These are phyloP conservation scores for Aspergillus ellipticus DNA, from an alignment of 495 filamentous ascomycete species.

Conservation along the genomic window DNA sequence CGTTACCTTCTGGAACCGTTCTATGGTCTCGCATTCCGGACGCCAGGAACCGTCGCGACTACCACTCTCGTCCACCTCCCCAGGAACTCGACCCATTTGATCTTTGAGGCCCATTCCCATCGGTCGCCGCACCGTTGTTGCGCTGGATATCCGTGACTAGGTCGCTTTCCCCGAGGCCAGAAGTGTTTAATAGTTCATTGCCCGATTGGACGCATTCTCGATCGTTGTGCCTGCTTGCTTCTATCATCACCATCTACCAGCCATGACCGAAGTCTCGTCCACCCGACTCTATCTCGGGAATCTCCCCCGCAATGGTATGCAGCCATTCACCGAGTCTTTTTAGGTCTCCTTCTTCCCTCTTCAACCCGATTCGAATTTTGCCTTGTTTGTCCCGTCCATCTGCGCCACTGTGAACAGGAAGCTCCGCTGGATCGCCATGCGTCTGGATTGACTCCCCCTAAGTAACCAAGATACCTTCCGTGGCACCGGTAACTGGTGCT, in stretches of 20 bases:
- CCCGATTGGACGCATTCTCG: slow-evolving; percentile 1
- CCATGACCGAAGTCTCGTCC: slow-evolving; percentile 70
- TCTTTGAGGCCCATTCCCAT: slow-evolving; percentile 3
- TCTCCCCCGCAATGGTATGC: slow-evolving; percentile 92
- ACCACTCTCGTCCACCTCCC: not conserved
- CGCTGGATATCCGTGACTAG: slow-evolving; percentile 4
- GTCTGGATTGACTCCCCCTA: slow-evolving; percentile 8
- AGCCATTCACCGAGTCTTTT: slow-evolving; percentile 34
- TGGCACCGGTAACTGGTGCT: slow-evolving; percentile 3
- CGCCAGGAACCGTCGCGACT: not conserved
- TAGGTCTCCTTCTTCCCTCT: slow-evolving; percentile 15
- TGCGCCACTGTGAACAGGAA: slow-evolving; percentile 15
- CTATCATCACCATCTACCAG: slow-evolving; percentile 13
- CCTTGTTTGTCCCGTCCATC: slow-evolving; percentile 9
- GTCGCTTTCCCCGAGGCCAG: slow-evolving; percentile 7
- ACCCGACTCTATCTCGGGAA: slow-evolving; percentile 97
- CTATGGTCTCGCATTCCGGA: not conserved
- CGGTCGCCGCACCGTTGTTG: slow-evolving; percentile 4
- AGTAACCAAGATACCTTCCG: not conserved
- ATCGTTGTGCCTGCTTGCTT: slow-evolving; percentile 4
- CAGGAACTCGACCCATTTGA: slow-evolving; percentile 8
- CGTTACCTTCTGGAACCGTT: not conserved
- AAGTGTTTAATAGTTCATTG: not conserved
- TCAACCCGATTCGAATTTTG: slow-evolving; percentile 17
- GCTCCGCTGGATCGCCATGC: slow-evolving; percentile 15